These are phyloP conservation scores for Stygiomarasmius scandens DNA, from an alignment of 1,284 basidiomycete species.

Conservation along the genomic window DNA sequence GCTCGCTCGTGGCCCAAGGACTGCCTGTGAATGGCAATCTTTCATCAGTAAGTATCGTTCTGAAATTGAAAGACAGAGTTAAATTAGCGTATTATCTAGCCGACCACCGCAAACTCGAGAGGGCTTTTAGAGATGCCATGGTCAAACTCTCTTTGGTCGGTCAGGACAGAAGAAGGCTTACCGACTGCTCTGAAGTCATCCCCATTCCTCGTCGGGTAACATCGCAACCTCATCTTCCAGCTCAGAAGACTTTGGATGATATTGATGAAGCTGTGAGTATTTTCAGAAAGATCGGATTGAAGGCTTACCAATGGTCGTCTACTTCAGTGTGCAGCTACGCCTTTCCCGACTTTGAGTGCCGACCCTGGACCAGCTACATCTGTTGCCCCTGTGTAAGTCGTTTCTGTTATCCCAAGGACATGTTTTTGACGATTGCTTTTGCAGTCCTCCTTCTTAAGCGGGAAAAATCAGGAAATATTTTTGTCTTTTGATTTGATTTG, in stretches of 20 bases:
- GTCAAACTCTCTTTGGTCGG: background rate
- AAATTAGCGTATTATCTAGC: background rate
- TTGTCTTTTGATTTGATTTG: too few relatives aligned
- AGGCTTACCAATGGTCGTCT: background rate
- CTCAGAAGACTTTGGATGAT: background rate
- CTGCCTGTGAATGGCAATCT: conserved; percentile 42
- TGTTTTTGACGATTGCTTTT: too few relatives aligned
- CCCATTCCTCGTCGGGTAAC: conserved; percentile 18
- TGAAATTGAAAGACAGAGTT: too few relatives aligned
- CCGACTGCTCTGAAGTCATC: conserved; percentile 3
- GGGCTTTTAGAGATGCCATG: background rate
- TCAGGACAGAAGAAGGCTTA: background rate
- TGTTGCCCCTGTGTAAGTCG: conserved; percentile 31
- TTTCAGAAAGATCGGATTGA: background rate
- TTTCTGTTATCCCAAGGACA: too few relatives aligned
- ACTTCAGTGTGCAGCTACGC: background rate
- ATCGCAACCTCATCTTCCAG: background rate
- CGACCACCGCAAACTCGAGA: background rate
- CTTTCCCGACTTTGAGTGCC: background rate
- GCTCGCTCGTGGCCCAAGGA: conserved; percentile 26
- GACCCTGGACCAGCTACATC: conserved; percentile 21
- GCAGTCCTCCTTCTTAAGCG: too few relatives aligned
- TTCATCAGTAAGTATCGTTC: conserved; percentile 35
- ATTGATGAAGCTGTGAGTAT: conserved; percentile 1
- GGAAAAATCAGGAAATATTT: too few relatives aligned